phyloP scores from a whole-genome alignment of 495 filamentous ascomycete species.

The Aspergillus funiculosus region DNA sequence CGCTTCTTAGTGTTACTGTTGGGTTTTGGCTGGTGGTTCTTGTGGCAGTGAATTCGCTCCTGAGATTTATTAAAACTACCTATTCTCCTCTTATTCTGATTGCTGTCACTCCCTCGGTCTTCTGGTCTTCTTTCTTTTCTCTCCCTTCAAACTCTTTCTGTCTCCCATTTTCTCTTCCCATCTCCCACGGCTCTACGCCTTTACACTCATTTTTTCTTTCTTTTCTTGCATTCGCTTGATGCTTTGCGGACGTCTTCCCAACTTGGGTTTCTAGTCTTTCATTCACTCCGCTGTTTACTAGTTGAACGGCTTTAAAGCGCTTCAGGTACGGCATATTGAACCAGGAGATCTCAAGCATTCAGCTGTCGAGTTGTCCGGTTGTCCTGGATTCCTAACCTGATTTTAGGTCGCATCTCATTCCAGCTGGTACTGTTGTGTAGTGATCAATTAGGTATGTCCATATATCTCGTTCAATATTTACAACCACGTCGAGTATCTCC shows the following conservation, averaged over 20 bases:
- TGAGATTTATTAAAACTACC: too few relatives aligned
- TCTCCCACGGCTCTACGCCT: too few relatives aligned
- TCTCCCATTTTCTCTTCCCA: too few relatives aligned
- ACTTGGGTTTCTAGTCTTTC: conserved; percentile 3
- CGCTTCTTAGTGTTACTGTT: too few relatives aligned
- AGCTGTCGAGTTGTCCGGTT: too few relatives aligned
- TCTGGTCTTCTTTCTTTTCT: too few relatives aligned
- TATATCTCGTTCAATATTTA: neutral
- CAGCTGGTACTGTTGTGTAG: neutral
- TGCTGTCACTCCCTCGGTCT: too few relatives aligned
- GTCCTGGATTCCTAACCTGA: conserved; percentile 6
- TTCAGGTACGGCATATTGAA: conserved; percentile 2
- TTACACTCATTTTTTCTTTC: conserved; percentile 12
- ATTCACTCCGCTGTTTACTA: conserved; percentile 1
- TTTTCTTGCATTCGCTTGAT: neutral
- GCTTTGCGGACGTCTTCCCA: too few relatives aligned
- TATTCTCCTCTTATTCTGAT: too few relatives aligned
- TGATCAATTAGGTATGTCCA: conserved; percentile 6
- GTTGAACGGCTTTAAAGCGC: conserved; percentile 2
- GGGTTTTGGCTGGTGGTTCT: too few relatives aligned
- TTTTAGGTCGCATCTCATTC: conserved; percentile 5
- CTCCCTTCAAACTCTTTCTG: too few relatives aligned
- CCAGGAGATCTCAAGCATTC: neutral
- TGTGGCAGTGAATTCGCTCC: too few relatives aligned
- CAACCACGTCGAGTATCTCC: neutral